Evolutionary conservation across 345 rosid genomes (phyloP).

Genomic region (Camelina sativa): DNA sequence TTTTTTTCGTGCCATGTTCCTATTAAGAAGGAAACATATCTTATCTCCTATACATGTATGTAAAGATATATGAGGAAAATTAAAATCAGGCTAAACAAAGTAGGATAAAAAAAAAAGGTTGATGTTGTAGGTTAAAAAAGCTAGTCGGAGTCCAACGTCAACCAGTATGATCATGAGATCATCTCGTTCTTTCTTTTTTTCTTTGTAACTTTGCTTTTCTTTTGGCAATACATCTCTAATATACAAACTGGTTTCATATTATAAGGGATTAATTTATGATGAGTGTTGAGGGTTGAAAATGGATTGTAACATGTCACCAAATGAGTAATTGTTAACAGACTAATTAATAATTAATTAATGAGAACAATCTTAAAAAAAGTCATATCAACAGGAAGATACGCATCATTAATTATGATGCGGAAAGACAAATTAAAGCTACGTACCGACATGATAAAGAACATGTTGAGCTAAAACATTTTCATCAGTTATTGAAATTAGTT

Average conservation of each 20-base stretch:
- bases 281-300: neutral
- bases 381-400: neutral
- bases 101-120: neutral
- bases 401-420: neutral
- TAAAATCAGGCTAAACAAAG: conserved; percentile 5
- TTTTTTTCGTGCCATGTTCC: conserved; percentile 14
- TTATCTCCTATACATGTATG: conserved; percentile 1
- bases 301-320: neutral
- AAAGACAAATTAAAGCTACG: neutral
- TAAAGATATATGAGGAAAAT: neutral
- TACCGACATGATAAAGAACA: neutral
- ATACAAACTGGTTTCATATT: neutral
- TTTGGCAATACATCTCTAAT: neutral
- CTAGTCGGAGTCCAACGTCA: conserved; percentile 23
- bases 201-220: neutral
- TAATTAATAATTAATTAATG: neutral
- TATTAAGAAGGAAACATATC: conserved; percentile 35
- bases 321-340: neutral
- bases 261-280: neutral
- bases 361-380: neutral
- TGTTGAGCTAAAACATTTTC: neutral
- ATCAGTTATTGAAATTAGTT: neutral
- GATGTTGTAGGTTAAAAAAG: conserved; percentile 26
- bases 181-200: neutral
- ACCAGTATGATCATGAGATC: conserved; percentile 21